Conservation (phyloP, 108 stramenopile genomes). For the Skeletonema tropicum region DNA sequence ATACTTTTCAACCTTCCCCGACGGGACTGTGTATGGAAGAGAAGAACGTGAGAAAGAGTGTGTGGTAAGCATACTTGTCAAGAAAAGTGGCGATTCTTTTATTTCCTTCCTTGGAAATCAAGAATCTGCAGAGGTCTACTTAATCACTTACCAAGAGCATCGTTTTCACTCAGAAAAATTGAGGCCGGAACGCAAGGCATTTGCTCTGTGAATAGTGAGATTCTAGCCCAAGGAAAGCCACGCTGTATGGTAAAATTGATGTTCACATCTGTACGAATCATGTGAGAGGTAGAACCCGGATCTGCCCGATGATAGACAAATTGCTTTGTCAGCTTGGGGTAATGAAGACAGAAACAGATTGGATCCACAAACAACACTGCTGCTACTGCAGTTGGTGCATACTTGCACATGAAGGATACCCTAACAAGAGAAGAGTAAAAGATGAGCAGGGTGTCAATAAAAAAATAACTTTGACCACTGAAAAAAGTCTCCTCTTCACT, state of each 20-base stretch:
- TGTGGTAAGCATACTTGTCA: too few relatives aligned
- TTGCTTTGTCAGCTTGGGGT: constrained; percentile 69
- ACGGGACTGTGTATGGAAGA: constrained; percentile 49
- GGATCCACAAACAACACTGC: constrained; percentile 85
- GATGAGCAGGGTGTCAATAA: neutral
- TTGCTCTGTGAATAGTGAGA: constrained; percentile 77
- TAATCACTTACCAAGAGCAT: constrained; percentile 47
- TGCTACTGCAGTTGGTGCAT: constrained; percentile 68
- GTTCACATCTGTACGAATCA: constrained; percentile 85
- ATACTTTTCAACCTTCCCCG: constrained; percentile 65
- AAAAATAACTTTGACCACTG: neutral
- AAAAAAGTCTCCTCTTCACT: neutral
- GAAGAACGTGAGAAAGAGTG: too few relatives aligned
- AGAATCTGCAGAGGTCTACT: neutral
- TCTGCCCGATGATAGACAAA: constrained; percentile 86
- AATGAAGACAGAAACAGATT: constrained; percentile 85
- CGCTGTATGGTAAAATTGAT: constrained; percentile 86
- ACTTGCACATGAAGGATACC: constrained; percentile 71
- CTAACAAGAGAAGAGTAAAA: constrained; percentile 1
- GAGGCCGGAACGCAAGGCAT: constrained; percentile 70
- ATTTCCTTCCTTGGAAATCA: too few relatives aligned
- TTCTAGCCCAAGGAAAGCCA: constrained; percentile 86
- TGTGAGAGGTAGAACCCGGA: constrained; percentile 73
- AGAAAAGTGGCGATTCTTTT: too few relatives aligned
- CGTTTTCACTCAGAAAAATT: constrained; percentile 77